Conservation (phyloP, 1,139 yeast genomes). For the Candida sp. region DNA sequence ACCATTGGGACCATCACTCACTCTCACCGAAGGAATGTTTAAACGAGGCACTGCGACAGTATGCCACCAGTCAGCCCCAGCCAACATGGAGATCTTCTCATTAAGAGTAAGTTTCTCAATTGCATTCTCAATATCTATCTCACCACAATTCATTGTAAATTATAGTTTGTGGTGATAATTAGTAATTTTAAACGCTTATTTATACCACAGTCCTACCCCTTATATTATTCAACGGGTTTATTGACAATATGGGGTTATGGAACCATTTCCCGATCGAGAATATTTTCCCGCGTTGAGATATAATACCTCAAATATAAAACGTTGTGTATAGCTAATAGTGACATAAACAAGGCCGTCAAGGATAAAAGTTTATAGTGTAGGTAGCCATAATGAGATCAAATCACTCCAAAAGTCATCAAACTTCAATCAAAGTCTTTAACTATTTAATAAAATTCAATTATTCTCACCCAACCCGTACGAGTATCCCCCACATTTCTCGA, state of each 20-base stretch:
- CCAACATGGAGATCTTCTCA: constrained; percentile 42
- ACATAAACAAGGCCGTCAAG: not conserved
- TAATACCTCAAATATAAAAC: not conserved
- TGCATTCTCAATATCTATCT: constrained; percentile 38
- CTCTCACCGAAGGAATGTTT: constrained; percentile 23
- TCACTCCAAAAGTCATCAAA: too few relatives aligned
- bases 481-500: too few relatives aligned
- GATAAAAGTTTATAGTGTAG: too few relatives aligned
- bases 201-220: too few relatives aligned
- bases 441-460: too few relatives aligned
- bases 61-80: constrained; percentile 53
- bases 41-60: constrained; percentile 43
- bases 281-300: not conserved
- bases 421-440: too few relatives aligned
- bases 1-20: constrained; percentile 28
- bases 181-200: too few relatives aligned
- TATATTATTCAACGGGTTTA: too few relatives aligned
- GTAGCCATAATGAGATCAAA: too few relatives aligned
- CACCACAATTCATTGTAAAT: too few relatives aligned
- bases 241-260: not conserved
- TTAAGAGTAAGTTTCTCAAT: constrained; percentile 34
- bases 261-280: not conserved
- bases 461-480: too few relatives aligned
- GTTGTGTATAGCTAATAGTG: not conserved
- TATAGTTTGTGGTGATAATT: too few relatives aligned